Percentiles rank a stretch among this genome's conserved stretches.
These are phyloP conservation scores for Actinomortierella wolfii DNA, from an alignment of 371 early-diverging fungal species.

Conservation along the genomic window DNA sequence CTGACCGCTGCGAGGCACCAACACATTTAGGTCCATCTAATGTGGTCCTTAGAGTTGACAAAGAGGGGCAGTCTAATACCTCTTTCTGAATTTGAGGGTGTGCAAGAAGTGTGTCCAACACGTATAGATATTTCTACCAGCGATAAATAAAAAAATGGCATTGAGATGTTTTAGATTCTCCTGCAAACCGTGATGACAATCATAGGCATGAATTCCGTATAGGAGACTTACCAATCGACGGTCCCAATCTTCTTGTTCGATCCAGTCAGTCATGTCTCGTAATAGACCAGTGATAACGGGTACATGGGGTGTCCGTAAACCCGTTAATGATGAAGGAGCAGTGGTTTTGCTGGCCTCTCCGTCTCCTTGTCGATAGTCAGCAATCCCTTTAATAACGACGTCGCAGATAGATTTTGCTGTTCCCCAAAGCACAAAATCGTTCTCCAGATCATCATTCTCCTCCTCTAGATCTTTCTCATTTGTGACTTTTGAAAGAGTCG, in stretches of 20 bases:
- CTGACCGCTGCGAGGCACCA: conserved; percentile 20
- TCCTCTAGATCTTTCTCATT: not conserved
- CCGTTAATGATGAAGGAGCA: too few relatives aligned
- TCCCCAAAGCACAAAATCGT: conserved; percentile 9
- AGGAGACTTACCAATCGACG: conserved; percentile 23
- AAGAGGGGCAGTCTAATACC: conserved; percentile 11
- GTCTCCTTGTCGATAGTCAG: too few relatives aligned
- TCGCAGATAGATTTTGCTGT: conserved; percentile 17
- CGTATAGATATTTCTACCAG: conserved; percentile 22
- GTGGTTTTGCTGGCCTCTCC: too few relatives aligned
- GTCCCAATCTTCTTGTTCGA: conserved; percentile 42
- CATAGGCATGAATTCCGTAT: not conserved
- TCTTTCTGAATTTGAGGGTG: conserved; percentile 2
- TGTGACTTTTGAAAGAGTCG: too few relatives aligned
- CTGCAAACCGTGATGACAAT: not conserved
- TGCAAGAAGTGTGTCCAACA: conserved; percentile 19
- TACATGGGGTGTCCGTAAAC: not conserved
- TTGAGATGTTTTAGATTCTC: not conserved
- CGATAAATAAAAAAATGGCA: not conserved
- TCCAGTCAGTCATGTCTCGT: conserved; percentile 38
- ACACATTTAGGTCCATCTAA: conserved; percentile 17
- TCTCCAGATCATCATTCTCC: not conserved
- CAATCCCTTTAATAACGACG: conserved; percentile 10
- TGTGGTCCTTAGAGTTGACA: conserved; percentile 16
- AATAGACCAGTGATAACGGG: conserved; percentile 21